These are phyloP conservation scores for Saturnispora gosingensis DNA, from an alignment of 805 yeast genomes.

Conservation along the genomic window DNA sequence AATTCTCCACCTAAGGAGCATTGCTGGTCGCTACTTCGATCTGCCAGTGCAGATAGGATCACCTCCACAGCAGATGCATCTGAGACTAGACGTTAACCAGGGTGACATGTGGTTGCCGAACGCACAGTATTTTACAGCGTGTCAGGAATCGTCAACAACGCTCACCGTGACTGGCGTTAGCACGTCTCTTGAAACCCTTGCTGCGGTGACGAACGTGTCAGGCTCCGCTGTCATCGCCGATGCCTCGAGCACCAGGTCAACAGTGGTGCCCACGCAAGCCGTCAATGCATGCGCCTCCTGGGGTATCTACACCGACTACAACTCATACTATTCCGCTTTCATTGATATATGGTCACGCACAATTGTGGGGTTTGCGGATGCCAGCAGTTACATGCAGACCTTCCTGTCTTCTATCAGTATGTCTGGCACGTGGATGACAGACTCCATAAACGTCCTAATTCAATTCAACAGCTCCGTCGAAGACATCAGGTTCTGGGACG, in stretches of 20 bases:
- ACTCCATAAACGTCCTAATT: constrained; percentile 15
- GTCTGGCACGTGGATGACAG: constrained; percentile 21
- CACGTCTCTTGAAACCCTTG: neutral
- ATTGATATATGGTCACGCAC: constrained; percentile 10
- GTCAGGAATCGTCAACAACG: constrained; percentile 9
- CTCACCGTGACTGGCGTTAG: neutral
- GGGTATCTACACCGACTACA: constrained; percentile 20
- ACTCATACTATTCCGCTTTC: constrained; percentile 12
- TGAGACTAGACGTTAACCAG: constrained; percentile 25
- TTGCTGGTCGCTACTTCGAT: constrained; percentile 15
- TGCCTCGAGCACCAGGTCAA: neutral
- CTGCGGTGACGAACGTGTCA: neutral
- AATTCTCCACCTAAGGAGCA: constrained; percentile 1
- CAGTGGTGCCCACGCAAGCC: neutral
- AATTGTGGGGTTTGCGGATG: constrained; percentile 10
- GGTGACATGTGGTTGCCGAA: constrained; percentile 26
- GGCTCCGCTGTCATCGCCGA: neutral
- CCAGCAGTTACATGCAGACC: constrained; percentile 10
- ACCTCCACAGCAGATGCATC: constrained; percentile 16
- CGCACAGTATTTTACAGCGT: constrained; percentile 15
- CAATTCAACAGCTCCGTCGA: neutral
- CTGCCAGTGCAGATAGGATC: constrained; percentile 19
- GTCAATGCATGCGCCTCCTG: constrained; percentile 17
- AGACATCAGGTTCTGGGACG: constrained; percentile 15
- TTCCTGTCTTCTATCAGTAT: constrained; percentile 19